Evolutionary conservation across 2,329 filamentous ascomycete species (phyloP).

Genomic region (Verticillium klebahnii): DNA sequence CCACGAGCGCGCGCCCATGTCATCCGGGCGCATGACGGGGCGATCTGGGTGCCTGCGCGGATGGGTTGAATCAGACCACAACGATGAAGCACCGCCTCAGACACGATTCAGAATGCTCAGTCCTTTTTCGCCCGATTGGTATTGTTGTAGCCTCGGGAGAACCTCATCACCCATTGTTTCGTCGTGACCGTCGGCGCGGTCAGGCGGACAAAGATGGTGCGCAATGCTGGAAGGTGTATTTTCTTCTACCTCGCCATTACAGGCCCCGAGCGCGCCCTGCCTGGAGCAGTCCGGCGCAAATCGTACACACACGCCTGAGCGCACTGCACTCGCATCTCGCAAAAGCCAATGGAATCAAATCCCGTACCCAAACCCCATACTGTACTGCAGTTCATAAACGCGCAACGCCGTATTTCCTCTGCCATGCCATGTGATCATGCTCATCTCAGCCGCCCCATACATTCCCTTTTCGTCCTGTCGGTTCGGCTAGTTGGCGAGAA

Average conservation of each 20-base stretch:
- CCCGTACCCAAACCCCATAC: not conserved
- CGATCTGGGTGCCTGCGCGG: too few species aligned
- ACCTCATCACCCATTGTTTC: too few species aligned
- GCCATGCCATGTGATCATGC: not conserved
- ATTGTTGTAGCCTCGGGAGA: too few species aligned
- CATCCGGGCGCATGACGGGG: too few species aligned
- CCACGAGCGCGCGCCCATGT: too few species aligned
- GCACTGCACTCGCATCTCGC: not conserved
- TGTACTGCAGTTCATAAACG: not conserved
- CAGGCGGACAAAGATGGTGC: not conserved
- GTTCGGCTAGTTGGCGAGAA: slow-evolving; percentile 72
- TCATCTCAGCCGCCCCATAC: not conserved
- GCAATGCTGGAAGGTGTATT: not conserved
- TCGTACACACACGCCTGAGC: not conserved
- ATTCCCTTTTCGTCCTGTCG: not conserved
- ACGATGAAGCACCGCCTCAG: too few species aligned
- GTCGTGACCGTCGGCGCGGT: too few species aligned
- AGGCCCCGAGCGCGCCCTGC: not conserved
- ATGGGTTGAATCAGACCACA: too few species aligned
- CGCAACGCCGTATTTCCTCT: not conserved
- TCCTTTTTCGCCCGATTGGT: too few species aligned
- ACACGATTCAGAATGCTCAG: too few species aligned
- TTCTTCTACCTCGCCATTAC: not conserved
- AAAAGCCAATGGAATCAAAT: not conserved
- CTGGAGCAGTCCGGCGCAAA: not conserved